Evolutionary conservation across 2,329 filamentous ascomycete species (phyloP).

Genomic region (Tolypocladium ovalisporum): DNA sequence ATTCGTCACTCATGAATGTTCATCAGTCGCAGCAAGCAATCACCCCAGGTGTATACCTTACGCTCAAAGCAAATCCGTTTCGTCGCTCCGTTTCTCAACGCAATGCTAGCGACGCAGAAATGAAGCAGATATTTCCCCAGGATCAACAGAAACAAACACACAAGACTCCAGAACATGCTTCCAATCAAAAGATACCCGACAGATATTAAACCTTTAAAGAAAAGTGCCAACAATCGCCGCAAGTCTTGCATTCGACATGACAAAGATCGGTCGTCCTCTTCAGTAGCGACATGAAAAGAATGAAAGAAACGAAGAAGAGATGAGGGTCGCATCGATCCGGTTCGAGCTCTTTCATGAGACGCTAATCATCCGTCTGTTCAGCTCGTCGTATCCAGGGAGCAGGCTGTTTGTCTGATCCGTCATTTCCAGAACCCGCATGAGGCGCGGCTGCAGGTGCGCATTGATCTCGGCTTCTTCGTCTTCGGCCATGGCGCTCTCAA

Average conservation of each 20-base stretch:
- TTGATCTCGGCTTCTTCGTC: constrained; percentile 32
- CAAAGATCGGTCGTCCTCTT: background rate
- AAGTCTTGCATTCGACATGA: background rate
- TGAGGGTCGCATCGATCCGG: background rate
- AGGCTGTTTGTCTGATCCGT: constrained; percentile 19
- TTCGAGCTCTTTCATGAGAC: constrained; percentile 8
- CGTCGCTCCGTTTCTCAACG: constrained; percentile 3
- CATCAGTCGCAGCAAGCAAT: background rate
- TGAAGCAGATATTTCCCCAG: background rate
- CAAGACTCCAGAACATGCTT: background rate
- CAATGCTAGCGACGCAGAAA: background rate
- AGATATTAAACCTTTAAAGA: background rate
- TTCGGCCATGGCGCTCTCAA: constrained; percentile 34
- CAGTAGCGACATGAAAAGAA: background rate
- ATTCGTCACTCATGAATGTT: background rate
- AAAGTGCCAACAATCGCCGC: background rate
- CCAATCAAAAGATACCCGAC: background rate
- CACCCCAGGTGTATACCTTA: background rate
- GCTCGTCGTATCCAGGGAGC: constrained; percentile 29
- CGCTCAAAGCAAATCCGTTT: constrained; percentile 10
- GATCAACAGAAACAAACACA: background rate
- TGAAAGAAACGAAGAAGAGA: background rate
- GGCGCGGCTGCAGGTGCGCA: constrained; percentile 28
- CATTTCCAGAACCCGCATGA: constrained; percentile 22
- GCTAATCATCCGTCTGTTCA: constrained; percentile 15